These are phyloP conservation scores for Fusarium pilosicola DNA, from an alignment of 2,329 filamentous ascomycete genomes.

Conservation along the genomic window DNA sequence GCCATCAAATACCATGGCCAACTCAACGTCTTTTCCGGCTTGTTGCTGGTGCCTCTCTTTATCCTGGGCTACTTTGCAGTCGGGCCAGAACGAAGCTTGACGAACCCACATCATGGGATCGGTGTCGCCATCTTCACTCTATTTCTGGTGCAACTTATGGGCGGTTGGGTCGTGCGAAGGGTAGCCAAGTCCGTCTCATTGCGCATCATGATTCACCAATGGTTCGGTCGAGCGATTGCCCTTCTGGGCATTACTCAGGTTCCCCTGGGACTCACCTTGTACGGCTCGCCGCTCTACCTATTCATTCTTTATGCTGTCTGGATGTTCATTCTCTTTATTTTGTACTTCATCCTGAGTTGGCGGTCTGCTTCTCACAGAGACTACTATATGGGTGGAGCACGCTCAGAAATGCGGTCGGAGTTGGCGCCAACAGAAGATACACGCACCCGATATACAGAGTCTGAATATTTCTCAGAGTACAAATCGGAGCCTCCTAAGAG, in stretches of 20 bases:
- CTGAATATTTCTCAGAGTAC: slow-evolving; percentile 52
- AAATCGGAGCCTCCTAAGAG: slow-evolving; percentile 46
- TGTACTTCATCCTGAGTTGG: slow-evolving; percentile 85
- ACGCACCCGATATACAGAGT: slow-evolving; percentile 53
- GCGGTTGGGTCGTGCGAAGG: slow-evolving; percentile 70
- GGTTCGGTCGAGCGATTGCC: slow-evolving; percentile 81
- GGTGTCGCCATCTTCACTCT: slow-evolving; percentile 81
- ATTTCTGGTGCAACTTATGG: slow-evolving; percentile 75
- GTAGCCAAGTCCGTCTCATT: slow-evolving; percentile 61
- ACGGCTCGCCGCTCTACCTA: slow-evolving; percentile 84
- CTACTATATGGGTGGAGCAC: slow-evolving; percentile 65
- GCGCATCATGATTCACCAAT: slow-evolving; percentile 80
- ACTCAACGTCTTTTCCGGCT: slow-evolving; percentile 74
- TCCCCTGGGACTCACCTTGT: slow-evolving; percentile 87
- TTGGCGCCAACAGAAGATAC: slow-evolving; percentile 55
- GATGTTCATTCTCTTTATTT: slow-evolving; percentile 74
- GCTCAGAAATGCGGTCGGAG: slow-evolving; percentile 62
- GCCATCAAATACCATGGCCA: slow-evolving; percentile 78
- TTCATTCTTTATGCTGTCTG: slow-evolving; percentile 90
- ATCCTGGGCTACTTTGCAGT: slow-evolving; percentile 83
- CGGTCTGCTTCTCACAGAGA: slow-evolving; percentile 65
- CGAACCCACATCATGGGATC: slow-evolving; percentile 87
- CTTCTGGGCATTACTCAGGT: slow-evolving; percentile 88
- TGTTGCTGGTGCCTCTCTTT: slow-evolving; percentile 76
- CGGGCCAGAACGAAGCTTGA: slow-evolving; percentile 74